Percentiles rank a stretch among this genome's conserved stretches.
phyloP scores from a whole-genome alignment of 345 rosid genomes.

The Kandelia obovata region DNA sequence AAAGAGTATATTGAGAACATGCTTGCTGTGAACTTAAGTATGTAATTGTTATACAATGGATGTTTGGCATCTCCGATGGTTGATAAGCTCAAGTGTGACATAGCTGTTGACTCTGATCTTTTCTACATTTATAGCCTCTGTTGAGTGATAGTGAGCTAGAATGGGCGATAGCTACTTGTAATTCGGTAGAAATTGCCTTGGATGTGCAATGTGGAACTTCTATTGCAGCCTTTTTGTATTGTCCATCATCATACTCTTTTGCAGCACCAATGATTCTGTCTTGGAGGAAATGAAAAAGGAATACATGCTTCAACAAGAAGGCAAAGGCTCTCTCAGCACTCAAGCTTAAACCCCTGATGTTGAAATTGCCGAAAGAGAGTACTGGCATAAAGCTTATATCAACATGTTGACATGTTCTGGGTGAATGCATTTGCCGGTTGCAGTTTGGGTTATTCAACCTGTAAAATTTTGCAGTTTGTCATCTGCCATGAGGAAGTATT shows the following conservation, averaged over 20 bases:
- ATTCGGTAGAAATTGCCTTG: too few relatives aligned
- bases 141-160: too few relatives aligned
- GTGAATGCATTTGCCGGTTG: neutral
- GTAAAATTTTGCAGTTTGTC: neutral
- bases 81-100: too few relatives aligned
- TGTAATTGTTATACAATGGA: too few relatives aligned
- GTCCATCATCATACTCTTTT: slow-evolving; percentile 1
- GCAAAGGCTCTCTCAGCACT: slow-evolving; percentile 32
- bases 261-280: slow-evolving; percentile 80
- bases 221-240: neutral
- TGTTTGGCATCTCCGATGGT: too few relatives aligned
- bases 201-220: too few relatives aligned
- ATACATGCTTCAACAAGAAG: slow-evolving; percentile 66
- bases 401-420: neutral
- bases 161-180: too few relatives aligned
- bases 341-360: slow-evolving; percentile 6
- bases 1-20: too few relatives aligned
- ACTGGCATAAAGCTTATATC: neutral
- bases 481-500: neutral
- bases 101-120: too few relatives aligned
- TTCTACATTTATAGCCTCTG: too few relatives aligned
- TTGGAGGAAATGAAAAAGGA: slow-evolving; percentile 89
- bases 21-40: too few relatives aligned
- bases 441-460: neutral
- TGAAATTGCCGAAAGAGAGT: neutral